These are phyloP conservation scores for Halteria grandinella DNA, from an alignment of 73 alveolate genomes.

Conservation along the genomic window DNA sequence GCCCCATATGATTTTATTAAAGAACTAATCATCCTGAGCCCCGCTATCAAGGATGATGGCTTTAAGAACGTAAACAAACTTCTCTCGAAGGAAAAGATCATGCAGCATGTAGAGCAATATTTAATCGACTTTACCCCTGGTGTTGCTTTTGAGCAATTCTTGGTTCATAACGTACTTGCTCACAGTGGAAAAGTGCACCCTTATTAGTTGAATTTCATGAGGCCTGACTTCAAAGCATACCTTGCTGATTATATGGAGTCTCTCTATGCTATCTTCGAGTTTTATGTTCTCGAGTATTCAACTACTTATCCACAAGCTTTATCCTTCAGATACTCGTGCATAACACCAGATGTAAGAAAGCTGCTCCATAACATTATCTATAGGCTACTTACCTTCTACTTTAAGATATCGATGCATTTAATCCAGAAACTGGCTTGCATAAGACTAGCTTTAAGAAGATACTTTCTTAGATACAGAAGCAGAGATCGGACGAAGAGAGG, in stretches of 20 bases:
- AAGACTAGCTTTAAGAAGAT: constrained; percentile 11
- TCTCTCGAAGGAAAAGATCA: constrained; percentile 20
- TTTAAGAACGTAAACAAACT: constrained; percentile 31
- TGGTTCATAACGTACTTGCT: constrained; percentile 26
- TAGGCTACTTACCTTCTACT: constrained; percentile 27
- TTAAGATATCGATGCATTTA: constrained; percentile 45
- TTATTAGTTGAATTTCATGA: constrained; percentile 36
- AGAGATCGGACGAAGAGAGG: neutral
- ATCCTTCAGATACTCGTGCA: constrained; percentile 19
- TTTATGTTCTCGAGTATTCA: constrained; percentile 20
- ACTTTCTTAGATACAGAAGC: neutral
- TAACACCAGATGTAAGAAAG: no score
- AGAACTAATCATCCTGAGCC: constrained; percentile 2
- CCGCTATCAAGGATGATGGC: constrained; percentile 21
- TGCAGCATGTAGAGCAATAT: constrained; percentile 23
- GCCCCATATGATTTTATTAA: constrained; percentile 4
- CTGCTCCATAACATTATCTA: no score
- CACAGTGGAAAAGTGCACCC: constrained; percentile 51
- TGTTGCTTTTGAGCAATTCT: constrained; percentile 27
- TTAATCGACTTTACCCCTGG: constrained; percentile 10
- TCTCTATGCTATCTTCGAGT: constrained; percentile 36
- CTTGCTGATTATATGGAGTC: constrained; percentile 13
- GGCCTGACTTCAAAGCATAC: constrained; percentile 26
- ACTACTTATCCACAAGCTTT: neutral
- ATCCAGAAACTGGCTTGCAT: constrained; percentile 38